Conservation (phyloP, 1,284 basidiomycete species). For the Ustilago xerochloae region DNA sequence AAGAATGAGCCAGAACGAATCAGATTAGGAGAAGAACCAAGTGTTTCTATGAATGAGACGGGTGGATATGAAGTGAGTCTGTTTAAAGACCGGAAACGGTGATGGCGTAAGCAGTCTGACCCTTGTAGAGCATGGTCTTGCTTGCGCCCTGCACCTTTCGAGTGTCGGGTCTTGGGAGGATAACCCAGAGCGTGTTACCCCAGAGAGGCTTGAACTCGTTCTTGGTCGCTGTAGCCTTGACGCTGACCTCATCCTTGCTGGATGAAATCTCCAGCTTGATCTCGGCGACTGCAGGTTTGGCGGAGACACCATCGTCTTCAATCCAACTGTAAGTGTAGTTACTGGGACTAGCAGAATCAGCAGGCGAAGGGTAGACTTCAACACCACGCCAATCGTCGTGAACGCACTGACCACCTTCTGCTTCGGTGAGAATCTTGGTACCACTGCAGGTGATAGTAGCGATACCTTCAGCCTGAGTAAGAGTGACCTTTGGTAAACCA, state of each 20-base stretch:
- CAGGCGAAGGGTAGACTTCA: slow-evolving; percentile 68
- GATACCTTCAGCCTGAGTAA: slow-evolving; percentile 63
- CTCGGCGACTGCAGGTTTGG: slow-evolving; percentile 61
- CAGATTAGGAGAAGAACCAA: background rate
- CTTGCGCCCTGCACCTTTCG: slow-evolving; percentile 42
- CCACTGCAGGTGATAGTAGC: slow-evolving; percentile 68
- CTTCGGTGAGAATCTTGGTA: slow-evolving; percentile 65
- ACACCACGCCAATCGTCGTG: slow-evolving; percentile 70
- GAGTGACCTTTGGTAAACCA: slow-evolving; percentile 68
- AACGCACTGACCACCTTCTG: slow-evolving; percentile 68
- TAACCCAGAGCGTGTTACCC: slow-evolving; percentile 66
- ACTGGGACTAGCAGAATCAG: slow-evolving; percentile 20
- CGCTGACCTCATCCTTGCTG: slow-evolving; percentile 55
- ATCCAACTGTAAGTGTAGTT: slow-evolving; percentile 67
- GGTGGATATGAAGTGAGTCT: background rate
- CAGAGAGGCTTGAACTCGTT: slow-evolving; percentile 69
- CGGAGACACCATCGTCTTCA: slow-evolving; percentile 70
- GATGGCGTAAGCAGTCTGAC: slow-evolving; percentile 38
- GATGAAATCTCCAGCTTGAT: slow-evolving; percentile 65
- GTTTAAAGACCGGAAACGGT: slow-evolving; percentile 28
- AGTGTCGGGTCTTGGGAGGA: slow-evolving; percentile 68
- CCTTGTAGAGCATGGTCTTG: slow-evolving; percentile 35
- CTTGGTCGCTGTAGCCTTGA: slow-evolving; percentile 58
- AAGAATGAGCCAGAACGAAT: background rate
- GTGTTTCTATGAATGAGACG: background rate